These are phyloP conservation scores for Hypericum androsaemum DNA, from an alignment of 345 rosid genomes.

Conservation along the genomic window DNA sequence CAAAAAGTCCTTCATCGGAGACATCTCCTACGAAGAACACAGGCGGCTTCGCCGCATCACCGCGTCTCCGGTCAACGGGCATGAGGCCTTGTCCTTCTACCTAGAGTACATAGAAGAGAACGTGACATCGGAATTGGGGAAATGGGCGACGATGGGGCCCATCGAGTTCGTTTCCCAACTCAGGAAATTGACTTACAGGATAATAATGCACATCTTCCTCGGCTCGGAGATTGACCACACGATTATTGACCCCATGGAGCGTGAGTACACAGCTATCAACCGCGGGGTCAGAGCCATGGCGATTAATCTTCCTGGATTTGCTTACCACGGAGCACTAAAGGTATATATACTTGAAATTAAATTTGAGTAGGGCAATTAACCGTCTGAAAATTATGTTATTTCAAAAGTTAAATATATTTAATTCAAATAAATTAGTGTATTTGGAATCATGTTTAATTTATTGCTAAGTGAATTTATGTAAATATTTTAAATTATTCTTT, in stretches of 20 bases:
- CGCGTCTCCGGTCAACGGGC: slow-evolving; percentile 26
- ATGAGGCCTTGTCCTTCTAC: slow-evolving; percentile 19
- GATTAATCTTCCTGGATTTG: slow-evolving; percentile 31
- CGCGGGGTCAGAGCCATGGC: slow-evolving; percentile 17
- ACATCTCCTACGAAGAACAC: slow-evolving; percentile 12
- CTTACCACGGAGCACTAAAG: slow-evolving; percentile 26
- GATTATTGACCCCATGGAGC: slow-evolving; percentile 12
- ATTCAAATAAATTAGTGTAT: no score
- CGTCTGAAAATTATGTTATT: no score
- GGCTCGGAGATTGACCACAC: slow-evolving; percentile 13
- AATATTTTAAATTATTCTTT: no score
- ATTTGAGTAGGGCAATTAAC: no score
- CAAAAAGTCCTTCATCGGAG: slow-evolving; percentile 12
- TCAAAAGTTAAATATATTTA: no score
- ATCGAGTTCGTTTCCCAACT: slow-evolving; percentile 26
- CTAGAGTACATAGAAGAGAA: slow-evolving; percentile 16
- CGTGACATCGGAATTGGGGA: slow-evolving; percentile 15
- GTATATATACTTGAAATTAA: slow-evolving; percentile 1
- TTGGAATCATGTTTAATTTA: no score
- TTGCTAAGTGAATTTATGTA: no score
- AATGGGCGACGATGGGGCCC: slow-evolving; percentile 19
- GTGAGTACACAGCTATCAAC: slow-evolving; percentile 7
- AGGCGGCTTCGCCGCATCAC: slow-evolving; percentile 23
- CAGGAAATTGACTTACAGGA: slow-evolving; percentile 19
- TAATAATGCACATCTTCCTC: slow-evolving; percentile 25